phyloP scores from a whole-genome alignment of 2,329 filamentous ascomycete genomes.

The Colletotrichum scovillei region DNA sequence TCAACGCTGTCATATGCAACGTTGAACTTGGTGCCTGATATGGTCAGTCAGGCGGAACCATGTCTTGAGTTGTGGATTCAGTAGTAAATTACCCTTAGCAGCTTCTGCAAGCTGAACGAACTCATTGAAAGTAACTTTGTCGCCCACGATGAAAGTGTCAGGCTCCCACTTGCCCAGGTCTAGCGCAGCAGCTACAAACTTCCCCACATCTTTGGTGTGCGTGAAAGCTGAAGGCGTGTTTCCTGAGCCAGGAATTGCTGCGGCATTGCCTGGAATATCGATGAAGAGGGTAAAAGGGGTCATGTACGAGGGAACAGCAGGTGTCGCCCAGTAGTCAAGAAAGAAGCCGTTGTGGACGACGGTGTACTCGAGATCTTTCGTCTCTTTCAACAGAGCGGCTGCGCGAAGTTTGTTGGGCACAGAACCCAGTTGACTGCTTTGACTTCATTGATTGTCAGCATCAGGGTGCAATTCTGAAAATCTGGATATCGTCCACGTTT shows the following conservation, averaged over 20 bases:
- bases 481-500: not conserved
- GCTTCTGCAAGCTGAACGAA: slow-evolving; percentile 51
- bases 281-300: slow-evolving; percentile 52
- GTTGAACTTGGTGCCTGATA: slow-evolving; percentile 45
- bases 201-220: slow-evolving; percentile 60
- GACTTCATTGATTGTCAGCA: not conserved
- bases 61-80: too few species aligned
- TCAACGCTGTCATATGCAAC: slow-evolving; percentile 47
- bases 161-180: slow-evolving; percentile 57
- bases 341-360: slow-evolving; percentile 55
- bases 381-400: slow-evolving; percentile 43
- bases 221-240: slow-evolving; percentile 57
- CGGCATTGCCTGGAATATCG: slow-evolving; percentile 55
- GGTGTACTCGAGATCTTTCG: slow-evolving; percentile 49
- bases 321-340: slow-evolving; percentile 57
- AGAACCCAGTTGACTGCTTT: slow-evolving; percentile 13
- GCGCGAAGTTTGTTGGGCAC: slow-evolving; percentile 23
- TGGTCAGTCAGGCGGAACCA: not conserved
- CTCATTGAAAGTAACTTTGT: slow-evolving; percentile 56
- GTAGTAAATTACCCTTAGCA: slow-evolving; percentile 45
- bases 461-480: too few species aligned
- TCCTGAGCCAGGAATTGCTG: slow-evolving; percentile 61
- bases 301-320: slow-evolving; percentile 51
- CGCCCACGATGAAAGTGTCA: slow-evolving; percentile 49
- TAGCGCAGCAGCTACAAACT: slow-evolving; percentile 55